Base-by-base conservation (phyloP, 192 early-diverging fungal genomes). In the Coemansia sp. region DNA sequence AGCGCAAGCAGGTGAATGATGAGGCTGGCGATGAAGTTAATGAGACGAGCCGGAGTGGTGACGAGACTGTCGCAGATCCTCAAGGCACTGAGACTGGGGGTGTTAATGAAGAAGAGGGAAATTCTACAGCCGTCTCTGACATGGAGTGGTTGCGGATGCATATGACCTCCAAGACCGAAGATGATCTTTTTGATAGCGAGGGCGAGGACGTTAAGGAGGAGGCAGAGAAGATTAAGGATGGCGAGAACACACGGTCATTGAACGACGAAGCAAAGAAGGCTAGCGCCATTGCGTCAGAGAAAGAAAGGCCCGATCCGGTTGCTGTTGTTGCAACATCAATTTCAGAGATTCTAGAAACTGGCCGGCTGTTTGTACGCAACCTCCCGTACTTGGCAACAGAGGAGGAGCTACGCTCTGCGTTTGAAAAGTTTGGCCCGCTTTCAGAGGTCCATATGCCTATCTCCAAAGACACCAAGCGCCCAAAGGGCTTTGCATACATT, bases 391-490 rank as follows among this genome's bases (percentile, higher is more conserved):
- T 91, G 52, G 91, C 92, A 61, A 93, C 94, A 0, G 90, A 90
- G 61, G 89, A 96, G 8, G 97, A 99, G 64, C 73, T 99, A 40
- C 87, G 91, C 51, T 78, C 85, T 37, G 57, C 87, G 43, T 98
- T 99, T 77, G 87, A 89, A 52, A 88, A 85, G 66, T 98, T 91
- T 82, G 97, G 97, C 6, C 92, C 93, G 1, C 77, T 99, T 4
- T 90, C 94, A 0, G 97, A 98, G 74, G 87, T 94, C 45, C 96
- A 99, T 79, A 91, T 99, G 80, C 95, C 97, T 16, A 93, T 99
- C 58, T 88, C 90, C 54, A 92, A 89, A 71, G 91, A 93, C 65
- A 94, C 96, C 54, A 96, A 97, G 72, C 88, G 92, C 66, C 89
- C 95, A 68, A 94, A 95, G 77, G 97, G 97, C 7, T 95, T 91